Evolutionary conservation across 202 grass and related monocot genomes (phyloP), one percentile per base, ranked within the genome.

Genomic region (Schoenoplectus tabernaemontani): DNA sequence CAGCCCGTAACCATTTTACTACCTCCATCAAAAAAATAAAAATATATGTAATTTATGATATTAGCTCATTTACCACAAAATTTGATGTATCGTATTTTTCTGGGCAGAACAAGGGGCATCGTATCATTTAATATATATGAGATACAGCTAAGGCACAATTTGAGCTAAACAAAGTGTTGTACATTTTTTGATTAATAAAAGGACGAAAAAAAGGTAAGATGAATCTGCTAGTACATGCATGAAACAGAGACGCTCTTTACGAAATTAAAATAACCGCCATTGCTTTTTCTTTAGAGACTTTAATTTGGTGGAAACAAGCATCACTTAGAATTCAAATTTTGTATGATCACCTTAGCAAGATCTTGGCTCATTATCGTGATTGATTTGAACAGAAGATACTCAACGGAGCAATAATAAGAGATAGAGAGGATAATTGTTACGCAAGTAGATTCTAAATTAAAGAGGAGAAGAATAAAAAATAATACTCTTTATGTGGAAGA

Each of bases 211-310:
- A 26, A 23, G 20, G 9, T 15, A 71, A 71, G 41, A 71, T 71
- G 42, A 71, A 71, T 48, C 67, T 48, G 22, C 42, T 47, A 42
- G 22, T 46, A 71, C 42, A 48, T 47, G 20, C 67, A 48, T 48
- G 20, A 30, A 47, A 47, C 42, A 71, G 67, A 47, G 66, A 24
- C 11, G 9, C 11, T 1, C 10, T n/a, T 28, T 48, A 48, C 15
- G 16, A 71, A 66, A 60, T 13, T 41, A 16, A 42, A 60, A 43
- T 51, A 43, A 38, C 23, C 47, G 16, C 77, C 58, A 79, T 59
- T 79, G 36, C 77, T 79, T 79, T 79, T 43, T 30, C 39, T 79
- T 79, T 64, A 15, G 23, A 64, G 6, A 32, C 77, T 79, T 79
- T 79, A 79, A 47, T 64, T 79, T 64, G 22, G 59, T 79, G 77